A percentile compares a stretch with the other conserved stretches of the same genome.
Conservation (phyloP, 2,329 filamentous ascomycete genomes). For the Sporothrix sp. region DNA sequence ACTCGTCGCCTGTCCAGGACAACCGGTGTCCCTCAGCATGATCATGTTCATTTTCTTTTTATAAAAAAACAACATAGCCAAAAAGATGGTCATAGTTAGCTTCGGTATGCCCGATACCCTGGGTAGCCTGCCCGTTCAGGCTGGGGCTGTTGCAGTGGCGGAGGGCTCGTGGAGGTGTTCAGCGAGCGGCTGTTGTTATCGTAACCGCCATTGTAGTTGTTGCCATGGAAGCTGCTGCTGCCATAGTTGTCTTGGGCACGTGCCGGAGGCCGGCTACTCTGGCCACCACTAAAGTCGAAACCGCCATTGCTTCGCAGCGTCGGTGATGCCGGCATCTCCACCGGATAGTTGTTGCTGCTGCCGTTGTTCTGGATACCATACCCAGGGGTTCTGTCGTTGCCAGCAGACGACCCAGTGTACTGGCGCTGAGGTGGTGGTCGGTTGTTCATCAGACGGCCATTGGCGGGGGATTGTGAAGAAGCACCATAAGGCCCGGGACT, state of each 20-base stretch:
- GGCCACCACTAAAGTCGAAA: constrained; percentile 18
- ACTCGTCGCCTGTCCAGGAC: too few species aligned
- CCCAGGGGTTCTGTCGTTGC: constrained; percentile 11
- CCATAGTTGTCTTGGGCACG: background rate
- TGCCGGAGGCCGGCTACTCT: constrained; percentile 14
- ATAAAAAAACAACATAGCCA: too few species aligned
- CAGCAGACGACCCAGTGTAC: constrained; percentile 19
- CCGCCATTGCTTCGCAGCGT: constrained; percentile 16
- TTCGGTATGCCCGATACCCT: constrained; percentile 23
- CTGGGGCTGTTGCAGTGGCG: constrained; percentile 15
- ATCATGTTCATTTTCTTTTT: too few species aligned
- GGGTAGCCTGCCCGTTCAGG: constrained; percentile 15
- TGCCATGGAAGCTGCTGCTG: background rate
- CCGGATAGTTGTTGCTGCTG: constrained; percentile 2
- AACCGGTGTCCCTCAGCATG: too few species aligned
- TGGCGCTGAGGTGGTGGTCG: constrained; percentile 27
- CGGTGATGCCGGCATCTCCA: constrained; percentile 12
- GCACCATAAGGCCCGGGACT: constrained; percentile 23
- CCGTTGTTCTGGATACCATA: constrained; percentile 5
- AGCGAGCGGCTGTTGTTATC: constrained; percentile 1
- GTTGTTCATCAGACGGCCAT: constrained; percentile 4
- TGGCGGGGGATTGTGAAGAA: constrained; percentile 11
- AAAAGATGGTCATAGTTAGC: background rate
- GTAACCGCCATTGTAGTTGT: constrained; percentile 1
- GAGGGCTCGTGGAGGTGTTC: constrained; percentile 7